Evolutionary conservation across 179 eudicot genomes (phyloP), one percentile per base, ranked within the genome.

Genomic region (Camellia oleifera): DNA sequence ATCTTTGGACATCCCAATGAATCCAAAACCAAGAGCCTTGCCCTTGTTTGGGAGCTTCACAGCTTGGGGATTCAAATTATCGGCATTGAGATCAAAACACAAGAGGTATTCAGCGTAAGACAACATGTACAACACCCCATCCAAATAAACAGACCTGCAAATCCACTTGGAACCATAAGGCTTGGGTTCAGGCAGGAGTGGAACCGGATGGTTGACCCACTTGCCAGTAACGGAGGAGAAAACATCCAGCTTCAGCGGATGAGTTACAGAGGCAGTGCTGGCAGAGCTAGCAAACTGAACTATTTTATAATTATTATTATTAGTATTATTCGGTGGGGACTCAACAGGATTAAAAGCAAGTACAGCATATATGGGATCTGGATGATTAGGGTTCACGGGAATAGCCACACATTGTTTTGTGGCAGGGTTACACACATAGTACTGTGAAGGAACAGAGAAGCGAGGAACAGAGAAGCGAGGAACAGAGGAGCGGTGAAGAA

Each of bases 191-290:
- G 65, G 44, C n/a, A 42, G 50, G 23, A 75, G 6, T 4, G 9
- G 53, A 5, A 75, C 77, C 18, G n/a, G 7, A 75, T 75, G 66
- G 50, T 15, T 75, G 66, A 57, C 77, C 77, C 77, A 75, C 7
- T 75, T 75, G 66, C 77, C 67, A 2, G 77, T 58, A 58, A 0
- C 53, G 6, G 67, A 75, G 9, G 77, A 75, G 78, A 58, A 75
- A 57, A 75, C 32, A 58, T 75, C 78, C 66, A 75, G 62, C 66
- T 15, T 7, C 10, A 6, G 40, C 18, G 67, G 78, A 12, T 40
- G 23, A 57, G 0, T 12, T 9, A 32, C 54, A 0, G 68, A 45
- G 68, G 72, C 72, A 44, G 7, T 42, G 72, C 18, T 0, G 32
- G 52, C 52, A 4, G 26, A 60, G 50, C 23, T 23, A 56, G 53